Conservation (phyloP, 2,329 filamentous ascomycete species). For the Xylariaceae sp. region DNA sequence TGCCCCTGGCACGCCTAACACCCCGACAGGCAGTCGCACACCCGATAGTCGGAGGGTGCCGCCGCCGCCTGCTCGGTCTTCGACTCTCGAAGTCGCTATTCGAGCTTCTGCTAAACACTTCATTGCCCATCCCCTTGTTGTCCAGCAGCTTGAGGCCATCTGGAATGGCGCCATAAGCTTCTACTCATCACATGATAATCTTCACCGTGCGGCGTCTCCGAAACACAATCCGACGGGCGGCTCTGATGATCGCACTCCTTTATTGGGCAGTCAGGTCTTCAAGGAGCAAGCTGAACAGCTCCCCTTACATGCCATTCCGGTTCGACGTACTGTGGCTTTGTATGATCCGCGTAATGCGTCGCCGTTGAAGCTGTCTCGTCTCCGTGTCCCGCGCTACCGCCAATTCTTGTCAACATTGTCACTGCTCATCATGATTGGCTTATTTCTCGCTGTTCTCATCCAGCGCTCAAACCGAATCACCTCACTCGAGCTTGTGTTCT, state of each 20-base stretch:
- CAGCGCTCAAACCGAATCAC: slow-evolving; percentile 79
- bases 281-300: slow-evolving; percentile 32
- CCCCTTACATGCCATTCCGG: slow-evolving; percentile 38
- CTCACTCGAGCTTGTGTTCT: slow-evolving; percentile 82
- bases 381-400: slow-evolving; percentile 87
- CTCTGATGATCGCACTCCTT: slow-evolving; percentile 48
- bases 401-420: slow-evolving; percentile 88
- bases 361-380: slow-evolving; percentile 82
- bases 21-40: slow-evolving; percentile 33
- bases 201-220: slow-evolving; percentile 60
- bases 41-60: slow-evolving; percentile 39
- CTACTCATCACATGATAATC: slow-evolving; percentile 79
- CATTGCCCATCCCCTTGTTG: slow-evolving; percentile 83
- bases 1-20: slow-evolving; percentile 49
- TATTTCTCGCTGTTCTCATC: slow-evolving; percentile 80
- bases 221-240: slow-evolving; percentile 34
- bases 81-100: slow-evolving; percentile 89
- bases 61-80: slow-evolving; percentile 70
- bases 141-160: slow-evolving; percentile 93
- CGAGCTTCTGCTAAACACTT: slow-evolving; percentile 90
- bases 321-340: slow-evolving; percentile 74
- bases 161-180: slow-evolving; percentile 97
- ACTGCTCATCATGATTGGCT: slow-evolving; percentile 76
- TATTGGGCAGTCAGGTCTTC: slow-evolving; percentile 41
- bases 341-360: slow-evolving; percentile 92